These are phyloP conservation scores for Phytopythium delawarense DNA, from an alignment of 352 stramenopile species.

Conservation along the genomic window DNA sequence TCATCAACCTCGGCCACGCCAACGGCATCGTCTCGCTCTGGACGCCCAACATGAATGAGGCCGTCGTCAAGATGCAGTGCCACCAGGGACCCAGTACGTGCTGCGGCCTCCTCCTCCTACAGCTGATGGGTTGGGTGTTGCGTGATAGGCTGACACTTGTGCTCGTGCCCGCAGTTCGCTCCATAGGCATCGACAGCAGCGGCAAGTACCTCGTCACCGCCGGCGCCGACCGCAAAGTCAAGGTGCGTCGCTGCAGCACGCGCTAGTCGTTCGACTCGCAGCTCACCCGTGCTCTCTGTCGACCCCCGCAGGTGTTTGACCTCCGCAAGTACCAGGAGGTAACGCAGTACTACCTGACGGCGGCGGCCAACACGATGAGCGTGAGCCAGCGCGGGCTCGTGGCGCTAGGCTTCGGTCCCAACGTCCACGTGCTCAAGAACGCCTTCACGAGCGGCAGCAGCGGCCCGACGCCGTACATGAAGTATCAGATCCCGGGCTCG, in stretches of 20 bases:
- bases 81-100: slow-evolving; percentile 93
- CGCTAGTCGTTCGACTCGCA: background rate
- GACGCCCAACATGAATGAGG: slow-evolving; percentile 92
- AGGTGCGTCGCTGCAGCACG: slow-evolving; percentile 20
- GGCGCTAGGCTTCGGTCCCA: slow-evolving; percentile 90
- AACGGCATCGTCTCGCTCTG: slow-evolving; percentile 99
- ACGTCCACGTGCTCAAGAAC: slow-evolving; percentile 92
- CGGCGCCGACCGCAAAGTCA: slow-evolving; percentile 93
- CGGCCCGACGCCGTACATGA: slow-evolving; percentile 87
- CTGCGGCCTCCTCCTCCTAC: slow-evolving; percentile 1
- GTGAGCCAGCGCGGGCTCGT: slow-evolving; percentile 96
- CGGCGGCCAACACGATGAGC: slow-evolving; percentile 88
- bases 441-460: slow-evolving; percentile 67
- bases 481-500: slow-evolving; percentile 80
- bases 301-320: slow-evolving; percentile 89
- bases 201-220: slow-evolving; percentile 97
- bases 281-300: background rate
- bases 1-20: slow-evolving; percentile 95
- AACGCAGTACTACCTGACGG: slow-evolving; percentile 91
- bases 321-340: slow-evolving; percentile 95
- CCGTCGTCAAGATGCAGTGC: slow-evolving; percentile 97
- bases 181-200: slow-evolving; percentile 90
- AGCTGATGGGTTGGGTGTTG: slow-evolving; percentile 4
- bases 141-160: background rate
- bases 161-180: slow-evolving; percentile 45